phyloP scores from a whole-genome alignment of 805 yeast species.

The Cyberlindnera veronae region DNA sequence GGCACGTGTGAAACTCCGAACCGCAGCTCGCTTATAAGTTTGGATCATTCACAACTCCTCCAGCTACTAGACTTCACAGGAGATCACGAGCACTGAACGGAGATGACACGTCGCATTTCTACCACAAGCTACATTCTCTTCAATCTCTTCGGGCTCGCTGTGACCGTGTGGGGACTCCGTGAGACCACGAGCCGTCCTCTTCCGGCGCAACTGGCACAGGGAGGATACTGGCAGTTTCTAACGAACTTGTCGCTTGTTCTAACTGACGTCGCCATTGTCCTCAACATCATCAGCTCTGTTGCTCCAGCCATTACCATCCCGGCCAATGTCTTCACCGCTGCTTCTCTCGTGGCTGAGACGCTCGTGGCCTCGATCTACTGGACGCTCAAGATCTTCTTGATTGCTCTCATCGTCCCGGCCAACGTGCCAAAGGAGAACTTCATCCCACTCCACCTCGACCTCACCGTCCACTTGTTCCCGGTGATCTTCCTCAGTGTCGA shows the following conservation, averaged over 20 bases:
- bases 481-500: constrained; percentile 48
- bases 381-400: constrained; percentile 56
- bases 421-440: constrained; percentile 23
- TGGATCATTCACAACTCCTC: too few species aligned
- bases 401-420: constrained; percentile 43
- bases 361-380: constrained; percentile 66
- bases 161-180: constrained; percentile 3
- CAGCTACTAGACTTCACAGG: neutral
- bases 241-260: constrained; percentile 59
- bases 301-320: too few species aligned
- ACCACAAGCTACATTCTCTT: neutral
- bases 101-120: too few species aligned
- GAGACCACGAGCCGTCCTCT: constrained; percentile 26
- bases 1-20: too few species aligned
- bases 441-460: constrained; percentile 51
- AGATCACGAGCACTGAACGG: too few species aligned
- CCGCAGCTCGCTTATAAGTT: too few species aligned
- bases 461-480: constrained; percentile 60
- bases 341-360: constrained; percentile 54
- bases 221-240: constrained; percentile 70
- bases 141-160: constrained; percentile 3
- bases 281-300: constrained; percentile 38
- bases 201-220: constrained; percentile 48
- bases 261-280: constrained; percentile 40
- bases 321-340: constrained; percentile 39